Evolutionary conservation across 306 rosid genomes (phyloP).

Genomic region (Abrus pulchellus): DNA sequence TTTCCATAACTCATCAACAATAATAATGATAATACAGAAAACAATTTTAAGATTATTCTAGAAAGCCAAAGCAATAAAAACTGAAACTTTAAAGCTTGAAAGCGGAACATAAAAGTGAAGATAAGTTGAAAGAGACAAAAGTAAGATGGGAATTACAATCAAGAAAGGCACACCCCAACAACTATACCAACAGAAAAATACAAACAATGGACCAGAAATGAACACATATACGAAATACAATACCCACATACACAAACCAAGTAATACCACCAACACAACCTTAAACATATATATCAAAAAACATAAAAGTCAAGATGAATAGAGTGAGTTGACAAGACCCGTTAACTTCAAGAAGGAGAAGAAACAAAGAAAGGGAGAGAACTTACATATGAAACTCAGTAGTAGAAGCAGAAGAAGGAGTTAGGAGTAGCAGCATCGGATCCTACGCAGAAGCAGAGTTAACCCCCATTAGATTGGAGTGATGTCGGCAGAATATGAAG

Average conservation of each 20-base stretch:
- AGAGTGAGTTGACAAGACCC: conserved; percentile 49
- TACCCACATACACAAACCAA: conserved; percentile 46
- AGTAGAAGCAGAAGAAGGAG: conserved; percentile 44
- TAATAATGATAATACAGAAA: background rate
- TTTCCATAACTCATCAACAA: background rate
- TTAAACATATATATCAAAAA: background rate
- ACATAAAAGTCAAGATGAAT: conserved; percentile 34
- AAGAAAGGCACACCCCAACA: conserved; percentile 50
- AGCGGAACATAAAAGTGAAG: conserved; percentile 37
- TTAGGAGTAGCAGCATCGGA: conserved; percentile 48
- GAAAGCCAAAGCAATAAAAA: conserved; percentile 34
- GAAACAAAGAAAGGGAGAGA: conserved; percentile 27
- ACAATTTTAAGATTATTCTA: conserved; percentile 2
- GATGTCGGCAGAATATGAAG: conserved; percentile 63
- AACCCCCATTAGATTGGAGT: conserved; percentile 73
- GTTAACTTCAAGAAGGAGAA: conserved; percentile 39
- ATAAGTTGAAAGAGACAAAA: conserved; percentile 52
- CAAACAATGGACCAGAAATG: conserved; percentile 23
- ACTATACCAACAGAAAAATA: conserved; percentile 40
- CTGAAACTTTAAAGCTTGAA: conserved; percentile 29
- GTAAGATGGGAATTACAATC: conserved; percentile 47
- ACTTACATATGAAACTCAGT: conserved; percentile 50
- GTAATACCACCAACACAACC: background rate
- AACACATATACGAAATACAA: conserved; percentile 30
- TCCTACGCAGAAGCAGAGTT: conserved; percentile 45